Conservation (phyloP, 1,284 basidiomycete species). For the Leccinum huronense region DNA sequence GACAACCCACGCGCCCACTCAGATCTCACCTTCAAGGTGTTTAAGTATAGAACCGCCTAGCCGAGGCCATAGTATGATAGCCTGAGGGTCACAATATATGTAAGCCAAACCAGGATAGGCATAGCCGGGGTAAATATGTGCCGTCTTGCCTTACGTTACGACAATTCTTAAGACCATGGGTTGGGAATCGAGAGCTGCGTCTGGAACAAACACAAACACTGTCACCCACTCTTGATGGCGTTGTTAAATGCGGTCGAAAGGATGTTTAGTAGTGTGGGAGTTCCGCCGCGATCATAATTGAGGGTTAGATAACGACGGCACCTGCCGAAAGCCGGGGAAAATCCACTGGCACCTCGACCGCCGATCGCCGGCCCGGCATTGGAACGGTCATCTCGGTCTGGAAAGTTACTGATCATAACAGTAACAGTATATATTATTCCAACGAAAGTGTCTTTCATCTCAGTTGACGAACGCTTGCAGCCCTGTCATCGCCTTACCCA, state of each 20-base stretch:
- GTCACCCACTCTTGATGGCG: neutral
- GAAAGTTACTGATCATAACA: constrained; percentile 1
- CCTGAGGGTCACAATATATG: neutral
- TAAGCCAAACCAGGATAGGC: neutral
- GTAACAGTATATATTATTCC: neutral
- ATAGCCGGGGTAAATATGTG: neutral
- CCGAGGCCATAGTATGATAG: neutral
- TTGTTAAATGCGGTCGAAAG: neutral
- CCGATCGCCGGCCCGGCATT: constrained; percentile 2
- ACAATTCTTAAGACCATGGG: neutral
- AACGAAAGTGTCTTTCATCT: constrained; percentile 13
- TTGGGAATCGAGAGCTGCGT: neutral
- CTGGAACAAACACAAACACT: neutral
- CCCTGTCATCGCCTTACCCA: constrained; percentile 90
- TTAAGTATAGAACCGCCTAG: neutral
- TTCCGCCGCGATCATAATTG: neutral
- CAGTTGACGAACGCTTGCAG: constrained; percentile 76
- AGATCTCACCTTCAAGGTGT: neutral
- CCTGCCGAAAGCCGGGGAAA: constrained; percentile 4
- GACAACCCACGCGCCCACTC: neutral
- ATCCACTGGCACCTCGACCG: neutral
- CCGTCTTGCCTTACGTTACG: neutral
- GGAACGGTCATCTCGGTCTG: neutral
- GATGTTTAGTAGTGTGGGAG: constrained; percentile 7
- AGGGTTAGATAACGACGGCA: neutral